phyloP scores from a whole-genome alignment of 768 basidiomycete species.

The Rubroboletus pulcherrimus region DNA sequence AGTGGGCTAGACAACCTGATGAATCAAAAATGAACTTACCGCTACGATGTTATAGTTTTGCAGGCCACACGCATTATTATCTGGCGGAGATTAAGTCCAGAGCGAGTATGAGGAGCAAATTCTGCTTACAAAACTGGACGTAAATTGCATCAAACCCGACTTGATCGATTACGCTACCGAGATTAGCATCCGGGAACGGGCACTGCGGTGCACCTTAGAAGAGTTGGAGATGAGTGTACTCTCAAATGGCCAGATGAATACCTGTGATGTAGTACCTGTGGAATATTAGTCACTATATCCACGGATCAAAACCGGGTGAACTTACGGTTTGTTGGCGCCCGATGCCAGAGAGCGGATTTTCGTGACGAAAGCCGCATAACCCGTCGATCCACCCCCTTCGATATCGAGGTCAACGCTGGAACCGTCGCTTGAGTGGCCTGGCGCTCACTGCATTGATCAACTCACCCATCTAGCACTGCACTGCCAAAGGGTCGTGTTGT shows the following conservation, averaged over 20 bases:
- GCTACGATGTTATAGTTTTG: conserved; percentile 50
- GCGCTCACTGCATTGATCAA: not conserved
- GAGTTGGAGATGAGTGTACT: not conserved
- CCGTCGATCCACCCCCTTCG: conserved; percentile 55
- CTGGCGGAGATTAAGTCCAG: conserved; percentile 17
- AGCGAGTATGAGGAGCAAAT: not conserved
- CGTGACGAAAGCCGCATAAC: conserved; percentile 46
- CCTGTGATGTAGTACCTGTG: conserved; percentile 61
- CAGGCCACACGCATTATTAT: conserved; percentile 43
- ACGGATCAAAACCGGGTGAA: not conserved
- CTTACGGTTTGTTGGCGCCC: conserved; percentile 21
- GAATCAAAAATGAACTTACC: conserved; percentile 34
- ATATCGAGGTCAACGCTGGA: conserved; percentile 67
- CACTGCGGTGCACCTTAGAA: conserved; percentile 39
- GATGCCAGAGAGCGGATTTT: conserved; percentile 26
- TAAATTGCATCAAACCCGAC: conserved; percentile 71
- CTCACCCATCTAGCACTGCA: conserved; percentile 46
- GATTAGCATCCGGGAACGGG: conserved; percentile 62
- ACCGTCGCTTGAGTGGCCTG: not conserved
- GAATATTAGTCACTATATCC: not conserved
- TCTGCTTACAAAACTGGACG: conserved; percentile 54
- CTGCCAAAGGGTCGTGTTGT: conserved; percentile 42
- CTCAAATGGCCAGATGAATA: conserved; percentile 2
- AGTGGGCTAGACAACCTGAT: not conserved
- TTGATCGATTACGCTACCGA: conserved; percentile 55